These are phyloP conservation scores for Tuber borchii DNA, from an alignment of 495 filamentous ascomycete genomes.

Conservation along the genomic window DNA sequence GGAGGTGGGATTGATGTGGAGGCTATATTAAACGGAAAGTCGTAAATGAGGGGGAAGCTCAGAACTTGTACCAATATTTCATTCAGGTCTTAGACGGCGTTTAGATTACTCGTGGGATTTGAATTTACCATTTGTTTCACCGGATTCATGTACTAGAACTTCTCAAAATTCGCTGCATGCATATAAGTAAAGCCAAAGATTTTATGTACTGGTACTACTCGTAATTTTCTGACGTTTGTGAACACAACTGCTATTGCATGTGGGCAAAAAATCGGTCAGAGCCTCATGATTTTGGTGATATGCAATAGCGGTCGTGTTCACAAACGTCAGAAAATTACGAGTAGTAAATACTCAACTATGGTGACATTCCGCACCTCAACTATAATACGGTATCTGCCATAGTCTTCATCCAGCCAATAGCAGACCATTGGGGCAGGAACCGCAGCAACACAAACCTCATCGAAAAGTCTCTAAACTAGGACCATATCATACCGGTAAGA, in stretches of 20 bases:
- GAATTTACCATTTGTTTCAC: background rate
- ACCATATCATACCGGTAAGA: too few species aligned
- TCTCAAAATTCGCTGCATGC: background rate
- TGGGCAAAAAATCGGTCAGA: too few species aligned
- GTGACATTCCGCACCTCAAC: background rate
- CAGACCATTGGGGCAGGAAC: background rate
- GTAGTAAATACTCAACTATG: too few species aligned
- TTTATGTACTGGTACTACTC: too few species aligned
- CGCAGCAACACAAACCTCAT: background rate
- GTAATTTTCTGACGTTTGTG: too few species aligned
- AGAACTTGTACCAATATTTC: background rate
- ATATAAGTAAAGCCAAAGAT: background rate
- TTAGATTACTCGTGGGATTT: constrained; percentile 4
- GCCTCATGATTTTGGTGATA: too few species aligned
- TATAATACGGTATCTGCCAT: background rate
- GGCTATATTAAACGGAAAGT: constrained; percentile 58
- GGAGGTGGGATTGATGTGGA: constrained; percentile 55
- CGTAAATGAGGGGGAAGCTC: constrained; percentile 48
- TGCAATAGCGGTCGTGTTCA: too few species aligned
- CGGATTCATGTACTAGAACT: too few species aligned
- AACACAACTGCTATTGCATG: too few species aligned
- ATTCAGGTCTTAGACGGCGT: constrained; percentile 9
- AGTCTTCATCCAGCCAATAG: background rate
- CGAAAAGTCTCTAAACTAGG: too few species aligned
- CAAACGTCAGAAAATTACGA: too few species aligned